Evolutionary conservation across 169 alveolate species (phyloP).

Genomic region (Plasmodium coatneyi): DNA sequence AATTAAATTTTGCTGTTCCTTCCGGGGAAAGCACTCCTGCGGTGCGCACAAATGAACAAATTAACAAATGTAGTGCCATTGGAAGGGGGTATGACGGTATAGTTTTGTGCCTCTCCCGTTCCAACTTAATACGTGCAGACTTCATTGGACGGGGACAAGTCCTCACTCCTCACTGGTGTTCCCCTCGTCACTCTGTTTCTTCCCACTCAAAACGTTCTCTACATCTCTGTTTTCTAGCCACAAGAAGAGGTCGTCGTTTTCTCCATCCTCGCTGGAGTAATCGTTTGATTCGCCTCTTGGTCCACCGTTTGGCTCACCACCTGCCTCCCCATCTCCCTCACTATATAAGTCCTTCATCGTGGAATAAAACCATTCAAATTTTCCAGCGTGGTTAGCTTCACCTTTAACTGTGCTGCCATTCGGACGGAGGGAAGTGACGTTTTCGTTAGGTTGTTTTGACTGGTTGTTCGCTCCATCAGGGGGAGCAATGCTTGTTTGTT

Average conservation of each 20-base stretch:
- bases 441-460: not conserved
- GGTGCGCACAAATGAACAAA: not conserved
- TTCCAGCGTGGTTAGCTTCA: slow-evolving; percentile 4
- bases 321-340: not conserved
- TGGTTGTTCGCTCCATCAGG: not conserved
- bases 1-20: not conserved
- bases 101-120: not conserved
- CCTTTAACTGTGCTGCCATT: not conserved
- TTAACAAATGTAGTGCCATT: not conserved
- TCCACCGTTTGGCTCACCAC: not conserved
- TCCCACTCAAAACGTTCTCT: slow-evolving; percentile 22
- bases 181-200: slow-evolving; percentile 5
- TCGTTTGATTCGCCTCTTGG: not conserved
- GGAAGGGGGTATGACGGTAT: too few relatives aligned
- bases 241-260: slow-evolving; percentile 30
- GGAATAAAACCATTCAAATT: slow-evolving; percentile 64
- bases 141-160: not conserved
- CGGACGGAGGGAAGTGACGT: not conserved
- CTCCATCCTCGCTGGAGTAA: slow-evolving; percentile 43
- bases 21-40: not conserved
- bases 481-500: not conserved
- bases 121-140: not conserved
- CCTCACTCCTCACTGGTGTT: not conserved
- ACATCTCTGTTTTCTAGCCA: slow-evolving; percentile 67
- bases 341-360: slow-evolving; percentile 31